Percentiles rank a stretch among this genome's conserved stretches.
phyloP scores from a whole-genome alignment of 2,329 filamentous ascomycete genomes.

The Fusarium tjaetaba region DNA sequence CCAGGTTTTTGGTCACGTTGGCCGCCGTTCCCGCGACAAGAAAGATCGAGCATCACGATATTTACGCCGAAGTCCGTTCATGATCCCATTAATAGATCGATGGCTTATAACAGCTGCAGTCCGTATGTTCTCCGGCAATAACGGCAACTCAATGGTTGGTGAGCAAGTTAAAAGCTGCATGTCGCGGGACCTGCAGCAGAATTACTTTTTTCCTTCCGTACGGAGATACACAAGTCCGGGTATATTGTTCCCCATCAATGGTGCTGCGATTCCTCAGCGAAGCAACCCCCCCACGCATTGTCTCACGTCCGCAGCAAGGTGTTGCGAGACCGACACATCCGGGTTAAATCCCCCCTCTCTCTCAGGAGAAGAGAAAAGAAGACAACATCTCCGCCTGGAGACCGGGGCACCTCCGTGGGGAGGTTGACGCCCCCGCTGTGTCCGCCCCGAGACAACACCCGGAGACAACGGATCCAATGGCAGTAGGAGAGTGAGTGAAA shows the following conservation, averaged over 20 bases:
- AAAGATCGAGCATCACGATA: neutral
- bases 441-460: conserved; percentile 35
- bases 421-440: conserved; percentile 18
- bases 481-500: neutral
- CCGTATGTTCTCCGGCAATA: neutral
- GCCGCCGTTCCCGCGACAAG: conserved; percentile 27
- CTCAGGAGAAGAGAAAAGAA: conserved; percentile 8
- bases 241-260: conserved; percentile 6
- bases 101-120: neutral
- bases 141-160: conserved; percentile 11
- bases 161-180: conserved; percentile 23
- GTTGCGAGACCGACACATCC: conserved; percentile 30
- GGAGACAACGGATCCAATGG: conserved; percentile 31
- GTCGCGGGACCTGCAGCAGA: conserved; percentile 32
- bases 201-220: conserved; percentile 19
- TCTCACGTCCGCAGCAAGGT: conserved; percentile 27
- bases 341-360: conserved; percentile 16
- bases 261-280: conserved; percentile 7
- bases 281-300: conserved; percentile 20
- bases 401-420: conserved; percentile 33
- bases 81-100: neutral
- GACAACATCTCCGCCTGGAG: conserved; percentile 10
- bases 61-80: conserved; percentile 9
- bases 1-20: conserved; percentile 5
- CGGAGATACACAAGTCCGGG: conserved; percentile 4